Evolutionary conservation across 2,329 filamentous ascomycete species (phyloP).

Genomic region (Coniochaeta ligniaria): DNA sequence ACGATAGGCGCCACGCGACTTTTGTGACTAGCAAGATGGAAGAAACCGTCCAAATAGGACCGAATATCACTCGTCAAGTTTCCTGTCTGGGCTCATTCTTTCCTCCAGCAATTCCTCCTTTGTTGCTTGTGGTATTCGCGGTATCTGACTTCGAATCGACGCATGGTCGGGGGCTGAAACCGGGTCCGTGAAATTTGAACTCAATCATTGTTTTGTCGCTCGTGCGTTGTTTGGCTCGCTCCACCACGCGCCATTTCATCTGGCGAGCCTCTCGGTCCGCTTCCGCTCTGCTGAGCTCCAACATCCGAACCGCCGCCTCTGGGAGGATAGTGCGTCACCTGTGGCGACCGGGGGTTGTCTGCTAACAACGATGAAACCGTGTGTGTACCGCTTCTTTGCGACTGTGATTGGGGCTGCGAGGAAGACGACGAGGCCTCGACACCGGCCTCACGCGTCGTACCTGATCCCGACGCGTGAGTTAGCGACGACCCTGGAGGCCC

Average conservation of each 20-base stretch:
- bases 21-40: constrained; percentile 2
- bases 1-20: neutral
- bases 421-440: constrained; percentile 18
- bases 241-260: constrained; percentile 28
- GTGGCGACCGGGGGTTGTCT: constrained; percentile 25
- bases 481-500: constrained; percentile 29
- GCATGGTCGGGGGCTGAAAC: constrained; percentile 18
- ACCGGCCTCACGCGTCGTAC: constrained; percentile 22
- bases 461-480: constrained; percentile 20
- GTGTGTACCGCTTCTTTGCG: constrained; percentile 24
- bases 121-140: neutral
- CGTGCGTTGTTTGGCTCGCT: constrained; percentile 20
- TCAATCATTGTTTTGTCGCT: constrained; percentile 20
- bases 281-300: constrained; percentile 12
- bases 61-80: neutral
- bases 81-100: neutral
- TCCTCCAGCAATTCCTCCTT: neutral
- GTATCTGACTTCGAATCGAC: constrained; percentile 2
- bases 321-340: constrained; percentile 6
- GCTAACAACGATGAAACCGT: constrained; percentile 37
- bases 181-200: constrained; percentile 17
- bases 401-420: constrained; percentile 12
- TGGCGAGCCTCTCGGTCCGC: constrained; percentile 22
- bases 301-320: constrained; percentile 10
- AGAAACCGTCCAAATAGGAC: neutral